Conservation (phyloP, 768 basidiomycete species). For the Mycena crocata region DNA sequence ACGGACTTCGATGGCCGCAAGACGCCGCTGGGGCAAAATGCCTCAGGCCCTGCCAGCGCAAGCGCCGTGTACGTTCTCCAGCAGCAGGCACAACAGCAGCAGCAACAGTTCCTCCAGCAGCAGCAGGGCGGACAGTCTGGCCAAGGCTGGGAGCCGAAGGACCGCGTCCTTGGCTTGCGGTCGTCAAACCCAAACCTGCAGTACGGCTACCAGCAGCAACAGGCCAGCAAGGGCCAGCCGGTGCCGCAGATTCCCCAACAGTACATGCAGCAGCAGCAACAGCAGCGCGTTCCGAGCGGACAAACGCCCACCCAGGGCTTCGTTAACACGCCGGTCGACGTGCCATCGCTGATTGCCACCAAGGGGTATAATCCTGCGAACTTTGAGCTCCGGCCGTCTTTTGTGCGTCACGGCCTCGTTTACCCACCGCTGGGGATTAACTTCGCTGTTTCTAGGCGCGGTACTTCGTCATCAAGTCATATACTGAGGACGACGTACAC, state of each 20-base stretch:
- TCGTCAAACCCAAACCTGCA: conserved; percentile 79
- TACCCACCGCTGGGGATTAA: conserved; percentile 16
- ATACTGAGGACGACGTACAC: conserved; percentile 99
- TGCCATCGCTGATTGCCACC: conserved; percentile 83
- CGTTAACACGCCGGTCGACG: conserved; percentile 77
- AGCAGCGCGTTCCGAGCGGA: conserved; percentile 40
- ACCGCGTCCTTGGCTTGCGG: conserved; percentile 55
- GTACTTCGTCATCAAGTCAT: conserved; percentile 98
- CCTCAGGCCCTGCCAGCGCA: conserved; percentile 61
- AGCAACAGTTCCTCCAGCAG: conserved; percentile 47
- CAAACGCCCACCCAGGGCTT: conserved; percentile 60
- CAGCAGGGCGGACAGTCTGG: conserved; percentile 36
- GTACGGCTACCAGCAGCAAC: conserved; percentile 67
- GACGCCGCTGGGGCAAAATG: conserved; percentile 61
- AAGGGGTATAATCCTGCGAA: conserved; percentile 93
- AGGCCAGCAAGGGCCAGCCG: conserved; percentile 59
- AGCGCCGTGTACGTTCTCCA: conserved; percentile 54
- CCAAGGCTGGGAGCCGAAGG: conserved; percentile 35
- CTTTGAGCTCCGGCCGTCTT: conserved; percentile 85
- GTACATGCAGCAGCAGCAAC: conserved; percentile 58
- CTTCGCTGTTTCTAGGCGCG: conserved; percentile 67
- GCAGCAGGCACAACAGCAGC: conserved; percentile 55
- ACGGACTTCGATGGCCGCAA: conserved; percentile 77
- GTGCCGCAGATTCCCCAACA: conserved; percentile 82
- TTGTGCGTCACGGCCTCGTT: conserved; percentile 59